These are phyloP conservation scores for Scheffersomyces insectosa DNA, from an alignment of 1,139 yeast species.

Conservation along the genomic window DNA sequence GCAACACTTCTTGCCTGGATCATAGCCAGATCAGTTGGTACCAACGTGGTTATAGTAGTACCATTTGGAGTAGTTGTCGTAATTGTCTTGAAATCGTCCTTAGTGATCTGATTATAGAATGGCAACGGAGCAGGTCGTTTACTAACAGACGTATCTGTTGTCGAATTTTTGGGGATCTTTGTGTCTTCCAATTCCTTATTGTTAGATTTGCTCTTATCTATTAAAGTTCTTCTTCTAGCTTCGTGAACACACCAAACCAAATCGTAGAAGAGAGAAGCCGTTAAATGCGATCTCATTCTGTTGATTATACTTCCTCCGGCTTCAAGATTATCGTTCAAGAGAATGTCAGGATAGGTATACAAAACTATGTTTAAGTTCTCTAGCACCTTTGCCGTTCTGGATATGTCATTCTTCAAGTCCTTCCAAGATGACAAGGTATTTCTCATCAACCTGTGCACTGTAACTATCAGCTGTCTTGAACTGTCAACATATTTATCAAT, in stretches of 20 bases:
- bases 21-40: slow-evolving; percentile 82
- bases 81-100: slow-evolving; percentile 83
- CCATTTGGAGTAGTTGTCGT: slow-evolving; percentile 91
- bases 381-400: slow-evolving; percentile 89
- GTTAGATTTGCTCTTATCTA: slow-evolving; percentile 31
- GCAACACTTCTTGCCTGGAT: slow-evolving; percentile 56
- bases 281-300: slow-evolving; percentile 87
- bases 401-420: slow-evolving; percentile 84
- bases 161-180: background rate
- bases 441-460: slow-evolving; percentile 84
- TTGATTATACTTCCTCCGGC: slow-evolving; percentile 65
- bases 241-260: slow-evolving; percentile 95
- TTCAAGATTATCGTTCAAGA: slow-evolving; percentile 38
- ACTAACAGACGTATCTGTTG: slow-evolving; percentile 5
- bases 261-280: slow-evolving; percentile 90
- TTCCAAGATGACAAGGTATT: slow-evolving; percentile 92
- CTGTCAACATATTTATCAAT: slow-evolving; percentile 80
- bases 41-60: slow-evolving; percentile 84
- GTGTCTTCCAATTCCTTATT: slow-evolving; percentile 5
- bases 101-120: slow-evolving; percentile 90
- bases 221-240: slow-evolving; percentile 73
- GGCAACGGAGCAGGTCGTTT: slow-evolving; percentile 70
- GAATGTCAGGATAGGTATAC: slow-evolving; percentile 83
- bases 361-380: slow-evolving; percentile 87
- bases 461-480: slow-evolving; percentile 89